A percentile compares a stretch with the other conserved stretches of the same genome.
Conservation (phyloP, 2,329 filamentous ascomycete genomes). For the Chrysosporium queenslandicum region DNA sequence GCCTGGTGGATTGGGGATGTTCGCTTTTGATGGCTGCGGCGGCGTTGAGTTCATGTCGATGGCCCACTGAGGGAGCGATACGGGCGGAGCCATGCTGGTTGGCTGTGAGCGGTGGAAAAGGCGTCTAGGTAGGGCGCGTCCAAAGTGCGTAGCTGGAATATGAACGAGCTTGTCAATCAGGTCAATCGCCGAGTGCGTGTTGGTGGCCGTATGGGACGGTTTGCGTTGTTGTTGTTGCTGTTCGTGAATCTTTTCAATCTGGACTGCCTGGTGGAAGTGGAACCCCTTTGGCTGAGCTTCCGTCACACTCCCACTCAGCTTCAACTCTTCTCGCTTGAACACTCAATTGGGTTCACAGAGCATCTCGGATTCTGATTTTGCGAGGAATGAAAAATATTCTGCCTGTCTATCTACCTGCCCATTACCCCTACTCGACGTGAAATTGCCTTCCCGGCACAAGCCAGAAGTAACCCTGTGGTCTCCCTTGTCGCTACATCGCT, state of each 20-base stretch:
- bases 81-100: constrained; percentile 15
- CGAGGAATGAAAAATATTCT: neutral
- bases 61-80: constrained; percentile 59
- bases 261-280: neutral
- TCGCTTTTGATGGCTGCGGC: constrained; percentile 54
- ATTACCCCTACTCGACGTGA: neutral
- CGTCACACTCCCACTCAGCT: neutral
- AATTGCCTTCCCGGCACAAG: neutral
- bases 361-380: neutral
- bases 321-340: neutral
- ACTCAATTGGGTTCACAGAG: neutral
- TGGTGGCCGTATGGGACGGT: neutral
- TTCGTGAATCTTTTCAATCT: neutral
- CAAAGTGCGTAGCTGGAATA: neutral
- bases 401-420: neutral
- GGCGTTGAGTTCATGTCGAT: constrained; percentile 62
- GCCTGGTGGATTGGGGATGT: constrained; percentile 76
- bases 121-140: neutral
- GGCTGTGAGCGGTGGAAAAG: neutral
- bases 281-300: neutral
- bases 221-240: neutral
- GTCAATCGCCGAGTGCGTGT: neutral
- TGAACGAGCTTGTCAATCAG: too few relatives aligned
- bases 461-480: constrained; percentile 8
- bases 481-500: constrained; percentile 7